Percentiles rank a stretch among this genome's conserved stretches.
Evolutionary conservation across 2,329 filamentous ascomycete species (phyloP).

Genomic region (Microcera coccophila): DNA sequence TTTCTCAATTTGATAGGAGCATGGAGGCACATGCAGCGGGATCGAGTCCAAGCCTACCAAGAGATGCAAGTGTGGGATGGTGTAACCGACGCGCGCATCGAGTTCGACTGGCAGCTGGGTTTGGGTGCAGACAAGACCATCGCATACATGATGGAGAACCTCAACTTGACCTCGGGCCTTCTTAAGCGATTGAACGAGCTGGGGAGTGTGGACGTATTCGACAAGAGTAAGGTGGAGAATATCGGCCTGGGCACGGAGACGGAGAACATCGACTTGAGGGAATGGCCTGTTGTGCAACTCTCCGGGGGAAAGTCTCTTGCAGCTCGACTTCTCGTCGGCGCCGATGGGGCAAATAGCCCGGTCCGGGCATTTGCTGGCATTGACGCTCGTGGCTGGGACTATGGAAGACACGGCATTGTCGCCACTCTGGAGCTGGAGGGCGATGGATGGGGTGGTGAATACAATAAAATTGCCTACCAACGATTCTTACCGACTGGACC

Average conservation of each 20-base stretch:
- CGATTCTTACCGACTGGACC: slow-evolving; percentile 91
- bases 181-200: slow-evolving; percentile 68
- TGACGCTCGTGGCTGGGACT: slow-evolving; percentile 85
- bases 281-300: slow-evolving; percentile 82
- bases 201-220: slow-evolving; percentile 66
- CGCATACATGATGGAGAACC: slow-evolving; percentile 95
- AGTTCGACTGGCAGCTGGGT: slow-evolving; percentile 69
- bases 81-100: slow-evolving; percentile 78
- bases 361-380: slow-evolving; percentile 89
- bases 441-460: slow-evolving; percentile 50
- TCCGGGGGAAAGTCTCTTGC: slow-evolving; percentile 64
- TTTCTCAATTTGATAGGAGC: slow-evolving; percentile 82
- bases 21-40: slow-evolving; percentile 70
- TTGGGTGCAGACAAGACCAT: slow-evolving; percentile 59
- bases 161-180: slow-evolving; percentile 78
- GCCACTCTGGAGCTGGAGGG: slow-evolving; percentile 75
- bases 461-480: slow-evolving; percentile 79
- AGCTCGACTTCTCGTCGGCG: slow-evolving; percentile 82
- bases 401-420: slow-evolving; percentile 83
- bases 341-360: slow-evolving; percentile 91
- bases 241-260: slow-evolving; percentile 71
- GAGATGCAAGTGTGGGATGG: slow-evolving; percentile 99
- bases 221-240: slow-evolving; percentile 71
- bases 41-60: slow-evolving; percentile 80
- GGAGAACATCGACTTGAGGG: slow-evolving; percentile 69